Conservation (phyloP, 1,284 basidiomycete genomes). For the Leccinum fuscescens region DNA sequence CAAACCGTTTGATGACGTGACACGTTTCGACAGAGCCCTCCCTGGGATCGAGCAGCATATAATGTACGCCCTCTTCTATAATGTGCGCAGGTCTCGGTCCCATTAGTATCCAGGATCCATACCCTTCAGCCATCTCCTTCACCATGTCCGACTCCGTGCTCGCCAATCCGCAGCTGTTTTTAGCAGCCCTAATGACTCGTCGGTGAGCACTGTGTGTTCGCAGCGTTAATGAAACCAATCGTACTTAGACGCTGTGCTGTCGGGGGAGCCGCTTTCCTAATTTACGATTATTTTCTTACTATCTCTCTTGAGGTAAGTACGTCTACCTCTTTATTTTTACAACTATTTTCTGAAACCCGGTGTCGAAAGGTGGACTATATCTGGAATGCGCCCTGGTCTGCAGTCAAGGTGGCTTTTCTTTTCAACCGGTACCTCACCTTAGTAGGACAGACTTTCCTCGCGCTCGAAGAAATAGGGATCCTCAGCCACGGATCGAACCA, state of each 20-base stretch:
- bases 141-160: neutral
- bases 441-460: slow-evolving; percentile 1
- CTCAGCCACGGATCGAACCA: neutral
- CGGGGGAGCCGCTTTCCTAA: slow-evolving; percentile 2
- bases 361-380: too few relatives aligned
- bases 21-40: too few relatives aligned
- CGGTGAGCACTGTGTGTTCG: neutral
- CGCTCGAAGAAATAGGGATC: neutral
- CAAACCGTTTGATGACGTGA: too few relatives aligned
- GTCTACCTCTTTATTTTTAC: too few relatives aligned
- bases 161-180: neutral
- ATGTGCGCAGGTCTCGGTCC: neutral
- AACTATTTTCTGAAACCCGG: too few relatives aligned
- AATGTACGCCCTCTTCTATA: neutral
- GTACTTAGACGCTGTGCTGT: neutral
- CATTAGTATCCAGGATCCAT: neutral
- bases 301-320: too few relatives aligned
- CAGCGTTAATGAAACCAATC: neutral
- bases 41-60: neutral
- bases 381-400: too few relatives aligned
- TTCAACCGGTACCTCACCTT: slow-evolving; percentile 19
- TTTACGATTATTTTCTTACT: neutral
- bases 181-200: neutral
- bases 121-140: neutral
- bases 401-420: slow-evolving; percentile 12